These are phyloP conservation scores for Stenocarpella maydis DNA, from an alignment of 2,329 filamentous ascomycete genomes.

Conservation along the genomic window DNA sequence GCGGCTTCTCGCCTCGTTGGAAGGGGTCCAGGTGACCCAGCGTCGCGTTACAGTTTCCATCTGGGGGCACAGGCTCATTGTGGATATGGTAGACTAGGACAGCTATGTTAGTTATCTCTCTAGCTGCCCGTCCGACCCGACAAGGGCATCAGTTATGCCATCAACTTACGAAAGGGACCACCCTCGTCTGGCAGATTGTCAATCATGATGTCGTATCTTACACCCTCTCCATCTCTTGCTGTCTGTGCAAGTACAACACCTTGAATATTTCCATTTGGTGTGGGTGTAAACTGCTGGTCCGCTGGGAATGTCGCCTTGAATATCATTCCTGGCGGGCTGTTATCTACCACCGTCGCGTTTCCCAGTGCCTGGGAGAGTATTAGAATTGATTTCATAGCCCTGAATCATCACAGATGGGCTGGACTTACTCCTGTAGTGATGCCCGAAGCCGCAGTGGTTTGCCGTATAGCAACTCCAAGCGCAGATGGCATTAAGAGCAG, in stretches of 20 bases:
- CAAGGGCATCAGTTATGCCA: not conserved
- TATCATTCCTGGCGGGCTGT: slow-evolving; percentile 20
- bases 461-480: slow-evolving; percentile 4
- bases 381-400: not conserved
- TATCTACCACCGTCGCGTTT: slow-evolving; percentile 30
- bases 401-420: not conserved
- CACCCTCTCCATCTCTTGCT: slow-evolving; percentile 42
- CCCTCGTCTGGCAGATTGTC: slow-evolving; percentile 44
- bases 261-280: slow-evolving; percentile 21
- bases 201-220: slow-evolving; percentile 43
- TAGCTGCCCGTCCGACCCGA: too few relatives aligned
- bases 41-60: slow-evolving; percentile 77
- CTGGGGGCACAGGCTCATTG: slow-evolving; percentile 64
- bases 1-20: slow-evolving; percentile 65
- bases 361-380: slow-evolving; percentile 20
- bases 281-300: slow-evolving; percentile 24
- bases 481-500: not conserved
- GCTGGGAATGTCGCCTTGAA: slow-evolving; percentile 28
- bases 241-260: slow-evolving; percentile 43
- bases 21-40: slow-evolving; percentile 76
- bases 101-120: slow-evolving; percentile 31
- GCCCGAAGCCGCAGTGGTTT: not conserved
- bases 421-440: slow-evolving; percentile 10
- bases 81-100: slow-evolving; percentile 76
- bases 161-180: slow-evolving; percentile 45